Base-by-base conservation (phyloP, 768 basidiomycete genomes). In the Pleurotus djamor region DNA sequence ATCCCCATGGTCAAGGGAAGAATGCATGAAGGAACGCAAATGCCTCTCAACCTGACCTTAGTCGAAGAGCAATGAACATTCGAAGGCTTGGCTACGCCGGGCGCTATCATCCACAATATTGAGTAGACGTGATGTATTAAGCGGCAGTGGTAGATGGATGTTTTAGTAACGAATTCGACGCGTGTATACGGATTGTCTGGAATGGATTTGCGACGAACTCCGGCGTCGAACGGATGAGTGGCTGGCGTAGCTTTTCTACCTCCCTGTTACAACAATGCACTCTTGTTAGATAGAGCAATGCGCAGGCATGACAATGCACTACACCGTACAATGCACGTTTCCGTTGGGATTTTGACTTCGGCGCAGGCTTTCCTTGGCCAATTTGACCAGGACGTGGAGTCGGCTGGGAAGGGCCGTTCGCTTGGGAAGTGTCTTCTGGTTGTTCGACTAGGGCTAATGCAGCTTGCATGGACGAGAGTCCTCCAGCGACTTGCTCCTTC, bases 151-250 rank as follows among this genome's bases (percentile, higher is more conserved):
- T 36, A 12, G 64, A 52, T 48, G 73, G 66, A 62, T 81, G 85
- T 63, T 83, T 85, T 37, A 91, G 61, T 9, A 92, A 76, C 0
- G 92, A 91, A 67, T 93, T 93, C 69, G 87, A 80, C 2, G 87
- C 89, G 69, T 94, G 92, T 4, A 81, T 87, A 4, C 90, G 86
- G 64, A 93, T 89, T 1, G 89, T 87, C 65, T 86, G 76, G 68
- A 93, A 93, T 1, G 92, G 92, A 66, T 87, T 88, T 35, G 80
- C 72, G 8, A 83, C 71, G 66, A 86, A 93, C 41, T 83, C 80
- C 4, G 87, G 78, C 65, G 86, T 87, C 17, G 84, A 77, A 34
- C 89, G 76, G 43, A 93, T 85, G 62, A 87, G 73, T 8, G 89
- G 90, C 60, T 88, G 85, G 60, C 91, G 79, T 32, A 89, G 73